A percentile compares a stretch with the other conserved stretches of the same genome.
Conservation (phyloP, 2,329 filamentous ascomycete species). For the Nannizziopsis arthrosporioides region DNA sequence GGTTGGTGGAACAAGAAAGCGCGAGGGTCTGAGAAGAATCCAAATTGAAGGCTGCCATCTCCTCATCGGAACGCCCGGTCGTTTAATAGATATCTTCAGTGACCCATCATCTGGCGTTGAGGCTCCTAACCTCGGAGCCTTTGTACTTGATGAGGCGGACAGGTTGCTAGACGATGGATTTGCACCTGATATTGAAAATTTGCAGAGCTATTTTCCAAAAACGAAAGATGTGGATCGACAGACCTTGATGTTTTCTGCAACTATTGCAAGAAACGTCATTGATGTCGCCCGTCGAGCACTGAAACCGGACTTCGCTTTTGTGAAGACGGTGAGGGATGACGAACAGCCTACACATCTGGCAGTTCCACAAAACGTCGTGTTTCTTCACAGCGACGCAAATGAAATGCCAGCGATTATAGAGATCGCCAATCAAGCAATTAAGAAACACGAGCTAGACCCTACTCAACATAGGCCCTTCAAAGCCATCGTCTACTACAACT, state of each 20-base stretch:
- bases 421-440: constrained; percentile 52
- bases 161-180: constrained; percentile 59
- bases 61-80: constrained; percentile 79
- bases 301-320: constrained; percentile 72
- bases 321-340: constrained; percentile 73
- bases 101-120: constrained; percentile 52
- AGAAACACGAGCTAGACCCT: constrained; percentile 29
- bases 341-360: constrained; percentile 75
- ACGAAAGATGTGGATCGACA: constrained; percentile 58
- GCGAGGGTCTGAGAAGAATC: constrained; percentile 53
- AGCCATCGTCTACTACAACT: constrained; percentile 86
- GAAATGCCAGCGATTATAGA: constrained; percentile 66
- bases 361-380: constrained; percentile 68
- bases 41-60: constrained; percentile 71
- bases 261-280: constrained; percentile 74
- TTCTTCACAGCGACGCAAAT: constrained; percentile 60
- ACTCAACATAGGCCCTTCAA: constrained; percentile 59
- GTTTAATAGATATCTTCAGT: constrained; percentile 67
- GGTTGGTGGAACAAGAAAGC: constrained; percentile 85
- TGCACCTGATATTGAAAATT: constrained; percentile 51
- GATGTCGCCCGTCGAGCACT: constrained; percentile 65
- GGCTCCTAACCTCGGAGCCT: constrained; percentile 48
- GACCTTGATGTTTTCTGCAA: constrained; percentile 91
- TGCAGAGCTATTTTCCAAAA: constrained; percentile 52
- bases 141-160: constrained; percentile 57